Evolutionary conservation across 2,329 filamentous ascomycete genomes (phyloP), one percentile per base, ranked within the genome.

Genomic region (Capronia coronata): DNA sequence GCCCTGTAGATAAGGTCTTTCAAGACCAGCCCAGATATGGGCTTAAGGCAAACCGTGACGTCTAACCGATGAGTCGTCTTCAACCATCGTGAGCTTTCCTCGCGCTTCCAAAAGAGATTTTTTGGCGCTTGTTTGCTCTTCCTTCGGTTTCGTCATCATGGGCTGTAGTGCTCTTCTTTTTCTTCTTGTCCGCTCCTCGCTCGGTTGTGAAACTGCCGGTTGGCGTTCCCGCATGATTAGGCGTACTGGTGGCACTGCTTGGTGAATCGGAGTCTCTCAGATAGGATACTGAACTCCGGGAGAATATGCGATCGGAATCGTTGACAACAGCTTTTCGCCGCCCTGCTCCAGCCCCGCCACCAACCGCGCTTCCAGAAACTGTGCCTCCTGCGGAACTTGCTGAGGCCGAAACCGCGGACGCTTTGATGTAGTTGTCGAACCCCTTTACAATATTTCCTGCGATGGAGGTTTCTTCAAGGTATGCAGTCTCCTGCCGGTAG

Each of bases 351-450:
- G 60, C 46, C 4, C 59, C 61, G 19, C 61, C 59, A 0, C 63
- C 59, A 3, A 68, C 56, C 29, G 67, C 64, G 23, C 57, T 56
- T 8, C 57, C 59, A 38, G 55, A 59, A 21, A 62, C 56, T 23
- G 60, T 62, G n/a, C 66, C 85, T 79, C 62, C 82, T 78, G 63
- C 84, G 66, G 49, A 49, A 46, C 19, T 56, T 8, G 50, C 50
- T 8, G 56, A 51, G 9, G 46, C 45, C 8, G 52, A 44, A 9
- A 80, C 79, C 7, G 79, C 77, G 14, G 77, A 78, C 47, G 87
- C 90, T 69, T 98, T 98, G 74, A 95, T 94, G 71, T 97, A 98
- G 65, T 89, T 94, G 68, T 98, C 93, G 68, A 98, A 98, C 18
- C 93, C 93, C 42, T 87, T 89, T 66, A 98, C 91, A 65, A 98